Evolutionary conservation across 108 stramenopile species (phyloP).

Genomic region (Nitzschia palea): DNA sequence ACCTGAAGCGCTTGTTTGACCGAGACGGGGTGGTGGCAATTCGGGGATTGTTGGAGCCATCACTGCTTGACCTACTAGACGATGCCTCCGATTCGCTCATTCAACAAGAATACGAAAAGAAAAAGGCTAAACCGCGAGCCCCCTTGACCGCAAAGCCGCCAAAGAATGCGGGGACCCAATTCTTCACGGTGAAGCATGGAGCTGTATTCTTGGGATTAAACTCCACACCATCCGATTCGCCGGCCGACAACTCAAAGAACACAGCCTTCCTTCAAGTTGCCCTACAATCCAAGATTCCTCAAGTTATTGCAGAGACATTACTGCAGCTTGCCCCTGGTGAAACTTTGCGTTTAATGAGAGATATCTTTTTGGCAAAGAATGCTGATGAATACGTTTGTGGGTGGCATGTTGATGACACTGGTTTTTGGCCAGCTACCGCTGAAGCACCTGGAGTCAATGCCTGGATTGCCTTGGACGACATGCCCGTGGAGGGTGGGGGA

Average conservation of each 20-base stretch:
- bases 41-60: constrained; percentile 45
- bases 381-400: constrained; percentile 74
- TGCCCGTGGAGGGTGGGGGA: constrained; percentile 59
- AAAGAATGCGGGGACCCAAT: constrained; percentile 45
- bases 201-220: constrained; percentile 48
- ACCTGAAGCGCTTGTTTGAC: constrained; percentile 34
- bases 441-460: constrained; percentile 73
- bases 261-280: constrained; percentile 37
- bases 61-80: constrained; percentile 32
- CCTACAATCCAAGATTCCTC: constrained; percentile 34
- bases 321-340: constrained; percentile 12
- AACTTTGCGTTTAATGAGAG: constrained; percentile 42
- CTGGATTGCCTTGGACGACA: constrained; percentile 81
- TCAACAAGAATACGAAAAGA: constrained; percentile 22
- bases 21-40: constrained; percentile 66
- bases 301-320: constrained; percentile 33
- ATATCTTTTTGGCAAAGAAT: constrained; percentile 74
- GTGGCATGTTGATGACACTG: constrained; percentile 82
- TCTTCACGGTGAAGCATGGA: constrained; percentile 60
- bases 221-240: constrained; percentile 19
- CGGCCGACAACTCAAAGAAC: constrained; percentile 7
- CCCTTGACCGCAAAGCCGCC: constrained; percentile 9
- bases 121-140: constrained; percentile 5
- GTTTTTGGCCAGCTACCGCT: constrained; percentile 81
- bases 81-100: constrained; percentile 22